These are phyloP conservation scores for Macrolepiota fuliginosa DNA, from an alignment of 768 basidiomycete genomes.

Conservation along the genomic window DNA sequence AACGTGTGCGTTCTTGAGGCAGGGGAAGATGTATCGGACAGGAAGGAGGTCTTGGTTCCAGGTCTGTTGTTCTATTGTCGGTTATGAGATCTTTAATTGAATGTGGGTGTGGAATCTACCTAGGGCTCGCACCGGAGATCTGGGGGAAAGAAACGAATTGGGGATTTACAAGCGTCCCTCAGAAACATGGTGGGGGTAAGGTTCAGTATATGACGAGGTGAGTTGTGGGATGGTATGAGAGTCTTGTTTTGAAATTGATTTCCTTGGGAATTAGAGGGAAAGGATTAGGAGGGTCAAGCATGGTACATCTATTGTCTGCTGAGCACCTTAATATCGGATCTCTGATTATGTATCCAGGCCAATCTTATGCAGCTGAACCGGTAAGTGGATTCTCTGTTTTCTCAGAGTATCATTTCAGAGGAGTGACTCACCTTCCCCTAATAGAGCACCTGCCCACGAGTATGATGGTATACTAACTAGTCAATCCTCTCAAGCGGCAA, in stretches of 20 bases:
- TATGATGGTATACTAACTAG: constrained; percentile 13
- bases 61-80: constrained; percentile 10
- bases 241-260: neutral
- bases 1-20: constrained; percentile 52
- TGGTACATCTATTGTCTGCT: constrained; percentile 6
- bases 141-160: constrained; percentile 18
- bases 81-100: constrained; percentile 33
- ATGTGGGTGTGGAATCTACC: constrained; percentile 18
- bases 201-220: constrained; percentile 10
- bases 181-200: constrained; percentile 10
- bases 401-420: neutral
- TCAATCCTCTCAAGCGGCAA: neutral
- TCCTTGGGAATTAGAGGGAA: constrained; percentile 13
- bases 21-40: constrained; percentile 42
- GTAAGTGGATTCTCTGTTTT: constrained; percentile 5
- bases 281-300: constrained; percentile 18
- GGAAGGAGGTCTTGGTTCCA: constrained; percentile 39
- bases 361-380: constrained; percentile 17
- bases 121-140: constrained; percentile 20
- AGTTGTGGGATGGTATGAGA: neutral
- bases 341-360: neutral
- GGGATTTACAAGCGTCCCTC: constrained; percentile 14
- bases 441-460: constrained; percentile 17
- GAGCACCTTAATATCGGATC: neutral
- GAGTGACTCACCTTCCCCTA: neutral